Evolutionary conservation across 2,329 filamentous ascomycete species (phyloP).

Genomic region (Aspergillus ochraceoroseus): DNA sequence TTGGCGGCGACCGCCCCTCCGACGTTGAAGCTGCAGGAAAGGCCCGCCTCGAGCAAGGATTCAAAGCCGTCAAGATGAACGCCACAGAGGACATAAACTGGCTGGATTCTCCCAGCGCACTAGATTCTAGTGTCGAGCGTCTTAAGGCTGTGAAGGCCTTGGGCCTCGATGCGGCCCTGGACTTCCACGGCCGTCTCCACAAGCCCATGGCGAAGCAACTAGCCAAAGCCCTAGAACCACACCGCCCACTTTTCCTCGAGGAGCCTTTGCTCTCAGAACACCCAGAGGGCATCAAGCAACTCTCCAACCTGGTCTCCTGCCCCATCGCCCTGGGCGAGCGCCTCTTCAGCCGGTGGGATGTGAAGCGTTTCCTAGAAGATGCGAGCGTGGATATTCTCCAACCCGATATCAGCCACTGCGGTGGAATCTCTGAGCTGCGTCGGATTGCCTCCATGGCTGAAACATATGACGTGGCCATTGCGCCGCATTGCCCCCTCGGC

Average conservation of each 20-base stretch:
- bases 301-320: conserved; percentile 53
- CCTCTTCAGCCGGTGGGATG: conserved; percentile 67
- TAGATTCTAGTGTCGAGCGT: conserved; percentile 62
- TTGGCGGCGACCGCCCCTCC: conserved; percentile 65
- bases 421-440: conserved; percentile 66
- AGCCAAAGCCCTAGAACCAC: conserved; percentile 60
- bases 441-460: conserved; percentile 68
- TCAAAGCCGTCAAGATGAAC: conserved; percentile 65
- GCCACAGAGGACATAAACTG: conserved; percentile 70
- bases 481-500: conserved; percentile 68
- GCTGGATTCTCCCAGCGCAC: conserved; percentile 64
- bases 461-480: conserved; percentile 67
- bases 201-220: conserved; percentile 79
- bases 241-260: conserved; percentile 69
- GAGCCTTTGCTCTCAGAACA: conserved; percentile 69
- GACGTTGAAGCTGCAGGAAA: conserved; percentile 62
- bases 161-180: conserved; percentile 67
- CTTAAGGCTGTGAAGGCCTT: conserved; percentile 64
- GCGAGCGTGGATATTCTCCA: conserved; percentile 66
- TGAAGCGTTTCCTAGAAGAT: conserved; percentile 65
- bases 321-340: conserved; percentile 70
- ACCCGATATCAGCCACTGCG: conserved; percentile 66
- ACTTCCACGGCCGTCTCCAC: conserved; percentile 73
- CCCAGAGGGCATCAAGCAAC: conserved; percentile 58
- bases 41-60: conserved; percentile 39